These are phyloP conservation scores for Neofusicoccum sp. DNA, from an alignment of 2,329 filamentous ascomycete species.

Conservation along the genomic window DNA sequence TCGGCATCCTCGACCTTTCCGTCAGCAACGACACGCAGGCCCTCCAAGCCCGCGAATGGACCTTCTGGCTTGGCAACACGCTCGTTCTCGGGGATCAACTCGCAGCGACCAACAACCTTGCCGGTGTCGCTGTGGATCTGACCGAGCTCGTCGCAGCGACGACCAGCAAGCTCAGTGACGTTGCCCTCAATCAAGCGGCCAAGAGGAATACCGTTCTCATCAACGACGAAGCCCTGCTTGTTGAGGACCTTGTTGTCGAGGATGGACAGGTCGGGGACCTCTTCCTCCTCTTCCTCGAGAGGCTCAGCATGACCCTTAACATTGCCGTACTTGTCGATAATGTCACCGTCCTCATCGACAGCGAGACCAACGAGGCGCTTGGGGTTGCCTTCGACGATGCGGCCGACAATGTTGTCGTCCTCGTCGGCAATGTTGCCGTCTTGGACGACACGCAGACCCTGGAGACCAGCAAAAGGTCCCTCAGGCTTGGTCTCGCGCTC, in stretches of 20 bases:
- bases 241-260: constrained; percentile 49
- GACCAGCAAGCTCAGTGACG: constrained; percentile 61
- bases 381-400: constrained; percentile 57
- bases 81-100: constrained; percentile 67
- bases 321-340: constrained; percentile 61
- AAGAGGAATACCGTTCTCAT: constrained; percentile 49
- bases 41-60: constrained; percentile 50
- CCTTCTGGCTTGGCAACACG: constrained; percentile 51
- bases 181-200: constrained; percentile 67
- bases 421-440: constrained; percentile 51
- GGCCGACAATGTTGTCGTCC: constrained; percentile 52
- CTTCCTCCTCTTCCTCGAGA: constrained; percentile 46
- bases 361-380: constrained; percentile 59
- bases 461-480: constrained; percentile 50
- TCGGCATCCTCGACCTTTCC: constrained; percentile 52
- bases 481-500: constrained; percentile 56
- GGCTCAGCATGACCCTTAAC: constrained; percentile 61
- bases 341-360: constrained; percentile 63
- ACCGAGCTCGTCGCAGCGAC: constrained; percentile 69
- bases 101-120: constrained; percentile 65
- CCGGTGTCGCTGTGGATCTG: constrained; percentile 70
- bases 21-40: constrained; percentile 47
- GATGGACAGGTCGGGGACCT: constrained; percentile 44
- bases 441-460: constrained; percentile 48
- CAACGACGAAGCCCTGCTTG: constrained; percentile 52